These are phyloP conservation scores for Phytophthora vignae DNA, from an alignment of 352 stramenopile species.

Conservation along the genomic window DNA sequence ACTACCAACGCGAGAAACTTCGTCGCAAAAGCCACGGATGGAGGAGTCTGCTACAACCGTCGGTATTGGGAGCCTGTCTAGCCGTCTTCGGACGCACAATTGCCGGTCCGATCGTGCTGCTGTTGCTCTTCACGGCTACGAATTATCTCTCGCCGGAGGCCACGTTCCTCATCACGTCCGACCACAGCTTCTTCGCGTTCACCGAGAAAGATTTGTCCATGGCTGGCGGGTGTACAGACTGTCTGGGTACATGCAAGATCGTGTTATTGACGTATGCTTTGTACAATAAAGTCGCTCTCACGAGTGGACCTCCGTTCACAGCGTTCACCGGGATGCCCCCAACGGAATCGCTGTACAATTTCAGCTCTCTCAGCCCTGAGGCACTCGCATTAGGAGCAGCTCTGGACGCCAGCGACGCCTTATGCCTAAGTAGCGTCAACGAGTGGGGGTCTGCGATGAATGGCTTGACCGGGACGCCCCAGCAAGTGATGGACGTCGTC, in stretches of 20 bases:
- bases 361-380: conserved; percentile 22
- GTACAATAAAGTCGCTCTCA: conserved; percentile 23
- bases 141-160: conserved; percentile 27
- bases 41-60: conserved; percentile 14
- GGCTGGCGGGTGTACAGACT: conserved; percentile 33
- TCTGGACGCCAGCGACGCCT: conserved; percentile 22
- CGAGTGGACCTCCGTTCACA: conserved; percentile 29
- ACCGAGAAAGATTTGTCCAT: conserved; percentile 34
- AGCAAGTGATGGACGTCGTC: conserved; percentile 28
- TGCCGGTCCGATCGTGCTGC: conserved; percentile 24
- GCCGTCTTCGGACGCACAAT: conserved; percentile 28
- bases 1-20: conserved; percentile 20
- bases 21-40: conserved; percentile 16
- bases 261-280: conserved; percentile 21
- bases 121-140: conserved; percentile 27
- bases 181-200: conserved; percentile 37
- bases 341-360: conserved; percentile 27
- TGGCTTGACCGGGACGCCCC: conserved; percentile 18
- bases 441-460: conserved; percentile 35
- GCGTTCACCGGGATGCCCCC: conserved; percentile 22
- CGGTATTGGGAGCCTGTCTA: conserved; percentile 25
- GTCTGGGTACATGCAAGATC: conserved; percentile 27
- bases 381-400: conserved; percentile 18
- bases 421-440: conserved; percentile 28
- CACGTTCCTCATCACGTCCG: conserved; percentile 31